Conservation (phyloP, 1,284 basidiomycete species). For the Puccinia sorghi region DNA sequence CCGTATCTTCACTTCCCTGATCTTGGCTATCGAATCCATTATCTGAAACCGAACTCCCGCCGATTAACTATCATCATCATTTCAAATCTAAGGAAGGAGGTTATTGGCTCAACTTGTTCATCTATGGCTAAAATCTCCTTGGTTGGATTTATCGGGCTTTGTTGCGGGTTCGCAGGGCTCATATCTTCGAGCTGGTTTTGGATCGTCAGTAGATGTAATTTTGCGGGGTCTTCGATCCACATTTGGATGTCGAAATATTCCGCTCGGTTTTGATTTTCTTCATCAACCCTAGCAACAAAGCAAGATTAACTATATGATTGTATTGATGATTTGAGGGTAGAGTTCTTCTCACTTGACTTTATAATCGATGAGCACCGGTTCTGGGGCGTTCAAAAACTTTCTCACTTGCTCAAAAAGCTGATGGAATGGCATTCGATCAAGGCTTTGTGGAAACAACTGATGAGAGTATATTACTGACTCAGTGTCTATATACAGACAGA, state of each 20-base stretch:
- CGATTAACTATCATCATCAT: background rate
- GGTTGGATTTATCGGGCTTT: background rate
- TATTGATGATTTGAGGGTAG: too few species aligned
- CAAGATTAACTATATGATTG: background rate
- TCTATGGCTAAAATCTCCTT: conserved; percentile 41
- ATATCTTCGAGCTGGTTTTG: conserved; percentile 36
- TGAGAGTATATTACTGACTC: too few species aligned
- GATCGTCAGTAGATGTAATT: conserved; percentile 33
- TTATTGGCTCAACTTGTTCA: conserved; percentile 24
- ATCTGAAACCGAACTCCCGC: conserved; percentile 10
- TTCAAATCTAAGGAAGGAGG: background rate
- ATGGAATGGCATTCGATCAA: conserved; percentile 40
- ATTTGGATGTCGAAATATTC: conserved; percentile 47
- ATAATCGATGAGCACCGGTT: conserved; percentile 29
- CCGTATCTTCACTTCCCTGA: conserved; percentile 37
- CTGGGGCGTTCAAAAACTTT: conserved; percentile 23
- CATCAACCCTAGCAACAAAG: conserved; percentile 27
- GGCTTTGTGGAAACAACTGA: conserved; percentile 23
- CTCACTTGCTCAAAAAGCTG: conserved; percentile 28
- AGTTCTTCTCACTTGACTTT: conserved; percentile 21
- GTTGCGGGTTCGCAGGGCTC: background rate
- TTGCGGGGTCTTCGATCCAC: conserved; percentile 45
- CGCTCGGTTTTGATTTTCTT: conserved; percentile 26
- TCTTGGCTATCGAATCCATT: conserved; percentile 33
- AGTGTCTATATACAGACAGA: background rate